Evolutionary conservation across 2,329 filamentous ascomycete species (phyloP).

Genomic region (Helicocarpus griseus): DNA sequence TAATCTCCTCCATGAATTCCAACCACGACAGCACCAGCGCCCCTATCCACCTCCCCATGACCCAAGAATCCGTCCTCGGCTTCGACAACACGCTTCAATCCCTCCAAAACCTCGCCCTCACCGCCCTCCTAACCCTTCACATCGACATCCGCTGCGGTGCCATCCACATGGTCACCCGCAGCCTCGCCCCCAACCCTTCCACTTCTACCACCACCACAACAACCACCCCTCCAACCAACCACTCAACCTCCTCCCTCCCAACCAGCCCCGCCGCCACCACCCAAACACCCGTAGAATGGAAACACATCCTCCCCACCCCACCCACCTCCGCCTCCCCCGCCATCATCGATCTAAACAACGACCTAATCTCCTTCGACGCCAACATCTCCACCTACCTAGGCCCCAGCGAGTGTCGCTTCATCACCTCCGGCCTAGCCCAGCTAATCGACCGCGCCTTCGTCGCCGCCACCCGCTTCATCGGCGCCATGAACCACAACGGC

Average conservation of each 20-base stretch:
- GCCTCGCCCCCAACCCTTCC: conserved; percentile 46
- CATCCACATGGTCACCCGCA: conserved; percentile 62
- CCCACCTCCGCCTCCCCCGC: conserved; percentile 46
- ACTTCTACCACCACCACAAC: not conserved
- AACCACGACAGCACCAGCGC: conserved; percentile 39
- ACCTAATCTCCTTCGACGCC: conserved; percentile 80
- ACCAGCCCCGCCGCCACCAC: conserved; percentile 24
- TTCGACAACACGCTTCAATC: conserved; percentile 83
- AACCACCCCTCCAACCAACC: conserved; percentile 8
- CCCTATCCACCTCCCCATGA: conserved; percentile 77
- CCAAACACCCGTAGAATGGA: conserved; percentile 38
- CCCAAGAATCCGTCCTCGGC: conserved; percentile 69
- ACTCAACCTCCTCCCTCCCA: conserved; percentile 5
- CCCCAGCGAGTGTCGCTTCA: conserved; percentile 59
- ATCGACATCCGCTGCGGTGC: conserved; percentile 81
- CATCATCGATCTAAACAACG: conserved; percentile 73
- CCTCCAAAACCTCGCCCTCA: conserved; percentile 69
- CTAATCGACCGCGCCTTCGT: conserved; percentile 76
- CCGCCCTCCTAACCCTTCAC: conserved; percentile 74
- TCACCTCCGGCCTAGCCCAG: conserved; percentile 64
- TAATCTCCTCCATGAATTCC: conserved; percentile 55
- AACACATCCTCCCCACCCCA: conserved; percentile 32
- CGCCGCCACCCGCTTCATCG: conserved; percentile 58
- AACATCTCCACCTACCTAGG: conserved; percentile 66
- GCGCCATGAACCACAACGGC: conserved; percentile 75